phyloP scores from a whole-genome alignment of 1,284 basidiomycete genomes.

The Fomitiporia mediterranea region DNA sequence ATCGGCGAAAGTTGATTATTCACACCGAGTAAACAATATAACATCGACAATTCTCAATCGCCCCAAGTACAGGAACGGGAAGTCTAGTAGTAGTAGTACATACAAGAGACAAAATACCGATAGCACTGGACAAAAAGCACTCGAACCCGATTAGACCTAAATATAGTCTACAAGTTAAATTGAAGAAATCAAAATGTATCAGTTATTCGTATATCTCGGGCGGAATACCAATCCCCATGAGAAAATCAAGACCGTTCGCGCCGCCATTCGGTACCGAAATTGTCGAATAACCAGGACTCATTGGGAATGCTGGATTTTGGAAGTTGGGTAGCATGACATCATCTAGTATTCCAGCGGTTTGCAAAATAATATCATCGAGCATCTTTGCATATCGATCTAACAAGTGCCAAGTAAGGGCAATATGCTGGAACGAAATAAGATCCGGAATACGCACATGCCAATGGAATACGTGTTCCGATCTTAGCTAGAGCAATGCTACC shows the following conservation, averaged over 20 bases:
- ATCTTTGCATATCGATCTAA: constrained; percentile 58
- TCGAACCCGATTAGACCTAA: too few species aligned
- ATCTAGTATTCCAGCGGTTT: constrained; percentile 28
- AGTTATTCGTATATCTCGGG: too few species aligned
- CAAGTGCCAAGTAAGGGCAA: neutral
- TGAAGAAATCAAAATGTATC: too few species aligned
- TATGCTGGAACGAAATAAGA: neutral
- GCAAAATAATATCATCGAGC: constrained; percentile 43
- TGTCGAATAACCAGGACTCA: constrained; percentile 1
- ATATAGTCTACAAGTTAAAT: too few species aligned
- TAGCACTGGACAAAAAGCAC: too few species aligned
- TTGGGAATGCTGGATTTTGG: constrained; percentile 15
- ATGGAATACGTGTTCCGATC: constrained; percentile 59
- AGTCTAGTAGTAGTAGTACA: too few species aligned
- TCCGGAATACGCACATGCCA: constrained; percentile 41
- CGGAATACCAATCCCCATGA: constrained; percentile 11
- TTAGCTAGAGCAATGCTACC: constrained; percentile 52
- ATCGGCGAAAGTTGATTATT: too few species aligned
- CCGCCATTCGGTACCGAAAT: constrained; percentile 6
- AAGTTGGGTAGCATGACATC: constrained; percentile 13
- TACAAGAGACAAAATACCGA: neutral
- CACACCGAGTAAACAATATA: too few species aligned
- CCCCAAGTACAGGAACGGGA: too few species aligned
- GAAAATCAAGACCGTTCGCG: constrained; percentile 10
- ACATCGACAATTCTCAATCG: too few species aligned